Evolutionary conservation across 805 yeast species (phyloP), one percentile per base, ranked within the genome.

Genomic region (Saturnispora sekii): DNA sequence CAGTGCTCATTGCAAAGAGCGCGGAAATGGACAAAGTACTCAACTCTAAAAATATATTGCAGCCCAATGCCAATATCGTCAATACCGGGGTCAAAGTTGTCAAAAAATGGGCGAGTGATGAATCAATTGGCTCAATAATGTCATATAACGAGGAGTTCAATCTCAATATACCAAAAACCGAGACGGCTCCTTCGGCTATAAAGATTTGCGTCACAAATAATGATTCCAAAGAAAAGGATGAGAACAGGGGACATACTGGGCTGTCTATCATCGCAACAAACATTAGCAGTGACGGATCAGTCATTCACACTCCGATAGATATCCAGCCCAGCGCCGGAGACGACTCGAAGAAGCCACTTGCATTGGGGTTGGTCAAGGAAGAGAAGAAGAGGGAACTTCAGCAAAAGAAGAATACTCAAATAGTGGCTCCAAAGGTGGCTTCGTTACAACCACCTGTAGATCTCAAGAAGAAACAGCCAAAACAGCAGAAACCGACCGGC

Each of bases 21-120:
- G 38, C 37, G 2, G 42, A 43, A 12, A 32, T 58, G 39, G 40
- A 48, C 9, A 43, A 42, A 3, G 14, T 57, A 12, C 40, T 58
- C 15, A 46, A 42, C 7, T 31, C 48, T 12, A 59, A 57, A 39
- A 12, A 34, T 28, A 35, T 32, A 15, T n/a, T 38, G 12, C 29
- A 17, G 14, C 41, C 48, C 12, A 28, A 29, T 6, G 4, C 18
- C 5, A 28, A 10, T 34, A 34, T 14, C 37, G 18, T 5, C 37
- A 11, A 18, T 2, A 16, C 10, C 21, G 26, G 26, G 26, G 26
- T 21, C 7, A 42, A 42, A 16, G 10, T 16, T 16, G 32, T 43
- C 10, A 36, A 33, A 35, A 43, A 43, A 14, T 18, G 31, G 17
- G 33, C 28, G 15, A 43, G 45, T 32, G 31, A 35, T 4, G 36